phyloP scores from a whole-genome alignment of 2,329 filamentous ascomycete genomes.

The Falciphora oryzae region DNA sequence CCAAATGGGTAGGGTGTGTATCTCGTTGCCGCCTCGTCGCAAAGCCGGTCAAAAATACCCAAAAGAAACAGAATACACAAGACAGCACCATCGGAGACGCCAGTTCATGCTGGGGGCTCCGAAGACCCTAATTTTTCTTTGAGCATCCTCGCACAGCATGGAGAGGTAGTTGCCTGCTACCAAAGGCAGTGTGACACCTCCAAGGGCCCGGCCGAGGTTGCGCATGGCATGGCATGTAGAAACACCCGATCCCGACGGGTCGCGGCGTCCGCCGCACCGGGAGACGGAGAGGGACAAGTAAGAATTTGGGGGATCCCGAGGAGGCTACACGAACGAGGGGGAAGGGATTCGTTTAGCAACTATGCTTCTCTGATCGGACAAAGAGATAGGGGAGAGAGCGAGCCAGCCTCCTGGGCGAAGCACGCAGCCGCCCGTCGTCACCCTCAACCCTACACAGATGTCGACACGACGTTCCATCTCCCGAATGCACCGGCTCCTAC shows the following conservation, averaged over 20 bases:
- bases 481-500: background rate
- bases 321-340: background rate
- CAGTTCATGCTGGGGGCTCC: background rate
- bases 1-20: background rate
- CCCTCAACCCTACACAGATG: background rate
- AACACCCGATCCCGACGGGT: background rate
- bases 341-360: background rate
- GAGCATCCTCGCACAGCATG: background rate
- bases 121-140: background rate
- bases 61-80: background rate
- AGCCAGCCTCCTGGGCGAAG: background rate
- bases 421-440: background rate
- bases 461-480: background rate
- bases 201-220: background rate
- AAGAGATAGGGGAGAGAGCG: no score
- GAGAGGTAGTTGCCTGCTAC: background rate
- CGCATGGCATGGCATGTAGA: background rate
- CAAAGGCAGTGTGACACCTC: background rate
- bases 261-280: background rate
- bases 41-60: background rate
- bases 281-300: background rate
- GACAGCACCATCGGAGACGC: background rate
- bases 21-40: background rate
- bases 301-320: background rate
- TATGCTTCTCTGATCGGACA: background rate